phyloP scores from a whole-genome alignment of 2,329 filamentous ascomycete species.

The Hypoxylon sp. region DNA sequence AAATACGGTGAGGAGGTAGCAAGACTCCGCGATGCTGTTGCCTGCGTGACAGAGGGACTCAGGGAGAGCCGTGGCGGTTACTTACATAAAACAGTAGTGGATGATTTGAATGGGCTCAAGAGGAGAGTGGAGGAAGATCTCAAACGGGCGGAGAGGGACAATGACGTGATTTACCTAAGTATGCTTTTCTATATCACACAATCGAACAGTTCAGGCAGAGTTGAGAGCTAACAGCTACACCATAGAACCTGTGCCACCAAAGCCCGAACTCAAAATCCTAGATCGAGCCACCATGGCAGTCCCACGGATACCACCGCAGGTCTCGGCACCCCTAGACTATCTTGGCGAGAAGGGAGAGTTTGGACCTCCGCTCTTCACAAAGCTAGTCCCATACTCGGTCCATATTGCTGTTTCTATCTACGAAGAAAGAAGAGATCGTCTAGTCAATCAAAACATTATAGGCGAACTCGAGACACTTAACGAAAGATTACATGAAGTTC shows the following conservation, averaged over 20 bases:
- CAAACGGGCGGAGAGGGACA: constrained; percentile 94
- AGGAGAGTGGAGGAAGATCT: constrained; percentile 86
- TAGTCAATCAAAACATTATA: constrained; percentile 90
- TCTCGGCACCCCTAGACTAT: constrained; percentile 83
- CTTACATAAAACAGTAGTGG: constrained; percentile 84
- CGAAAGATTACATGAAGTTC: constrained; percentile 80
- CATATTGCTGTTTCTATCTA: constrained; percentile 97
- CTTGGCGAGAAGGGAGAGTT: constrained; percentile 86
- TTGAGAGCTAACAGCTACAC: constrained; percentile 52
- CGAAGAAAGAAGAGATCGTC: constrained; percentile 88
- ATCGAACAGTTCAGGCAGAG: neutral
- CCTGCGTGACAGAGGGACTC: constrained; percentile 87
- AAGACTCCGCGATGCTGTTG: constrained; percentile 83
- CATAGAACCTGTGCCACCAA: constrained; percentile 82
- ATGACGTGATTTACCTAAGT: constrained; percentile 94
- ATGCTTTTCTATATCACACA: constrained; percentile 50
- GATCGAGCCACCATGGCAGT: constrained; percentile 92
- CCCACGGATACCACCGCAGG: constrained; percentile 82
- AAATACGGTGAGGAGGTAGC: constrained; percentile 97
- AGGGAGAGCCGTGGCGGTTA: constrained; percentile 82
- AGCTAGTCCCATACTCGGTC: constrained; percentile 94
- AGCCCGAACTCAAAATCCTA: constrained; percentile 87
- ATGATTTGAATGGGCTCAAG: constrained; percentile 87
- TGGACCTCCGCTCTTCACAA: constrained; percentile 87
- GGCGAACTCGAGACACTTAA: constrained; percentile 87